These are phyloP conservation scores for Fraxinus albicans DNA, from an alignment of 305 asterid genomes.

Conservation along the genomic window DNA sequence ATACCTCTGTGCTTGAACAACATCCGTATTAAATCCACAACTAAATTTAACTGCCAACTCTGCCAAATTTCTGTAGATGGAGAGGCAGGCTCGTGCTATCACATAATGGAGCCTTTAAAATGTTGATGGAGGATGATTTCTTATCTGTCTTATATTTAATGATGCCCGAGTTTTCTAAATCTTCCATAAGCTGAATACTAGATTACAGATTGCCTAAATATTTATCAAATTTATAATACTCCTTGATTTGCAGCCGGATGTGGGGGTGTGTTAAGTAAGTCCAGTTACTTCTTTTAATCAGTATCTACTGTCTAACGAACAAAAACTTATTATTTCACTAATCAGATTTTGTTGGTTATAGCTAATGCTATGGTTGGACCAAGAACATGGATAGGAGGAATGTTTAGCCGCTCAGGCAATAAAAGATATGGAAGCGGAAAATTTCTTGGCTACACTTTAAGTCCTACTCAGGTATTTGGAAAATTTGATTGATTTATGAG, in stretches of 20 bases:
- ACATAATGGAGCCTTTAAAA: not conserved
- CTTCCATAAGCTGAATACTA: not conserved
- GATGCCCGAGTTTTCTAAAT: not conserved
- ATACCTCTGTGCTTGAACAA: not conserved
- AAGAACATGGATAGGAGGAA: conserved; percentile 93
- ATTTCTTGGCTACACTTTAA: conserved; percentile 45
- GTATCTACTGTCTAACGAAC: not conserved
- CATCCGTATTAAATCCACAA: not conserved
- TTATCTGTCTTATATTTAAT: not conserved
- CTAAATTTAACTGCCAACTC: not conserved
- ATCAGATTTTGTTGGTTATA: conserved; percentile 32
- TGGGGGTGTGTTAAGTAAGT: not conserved
- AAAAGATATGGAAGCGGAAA: conserved; percentile 63
- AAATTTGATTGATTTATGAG: not conserved
- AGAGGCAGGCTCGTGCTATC: not conserved
- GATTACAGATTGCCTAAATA: not conserved
- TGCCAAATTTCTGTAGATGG: not conserved
- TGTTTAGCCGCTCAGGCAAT: conserved; percentile 61
- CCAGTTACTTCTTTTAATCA: not conserved
- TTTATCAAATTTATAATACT: not conserved
- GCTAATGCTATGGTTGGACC: conserved; percentile 99
- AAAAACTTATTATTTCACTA: conserved; percentile 14
- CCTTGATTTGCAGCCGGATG: not conserved
- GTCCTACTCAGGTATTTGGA: conserved; percentile 67
- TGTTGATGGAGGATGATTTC: not conserved